Evolutionary conservation across 306 rosid genomes (phyloP).

Genomic region (Fragaria iinumae): DNA sequence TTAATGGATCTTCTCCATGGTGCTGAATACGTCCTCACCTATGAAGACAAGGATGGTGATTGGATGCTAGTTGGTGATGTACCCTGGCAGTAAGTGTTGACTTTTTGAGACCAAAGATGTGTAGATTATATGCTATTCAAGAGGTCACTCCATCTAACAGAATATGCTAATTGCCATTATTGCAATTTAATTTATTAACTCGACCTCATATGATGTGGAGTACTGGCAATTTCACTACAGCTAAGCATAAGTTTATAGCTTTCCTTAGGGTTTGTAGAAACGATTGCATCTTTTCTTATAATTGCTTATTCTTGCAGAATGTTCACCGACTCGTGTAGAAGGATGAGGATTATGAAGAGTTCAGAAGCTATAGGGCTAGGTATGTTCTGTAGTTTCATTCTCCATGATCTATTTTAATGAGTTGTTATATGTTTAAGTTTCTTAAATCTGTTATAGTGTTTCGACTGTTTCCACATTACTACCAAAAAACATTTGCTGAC

Average conservation of each 20-base stretch:
- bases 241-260: constrained; percentile 6
- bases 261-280: background rate
- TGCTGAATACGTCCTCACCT: constrained; percentile 92
- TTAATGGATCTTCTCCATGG: constrained; percentile 89
- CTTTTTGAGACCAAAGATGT: background rate
- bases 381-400: constrained; percentile 25
- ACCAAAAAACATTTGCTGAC: background rate
- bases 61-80: constrained; percentile 99
- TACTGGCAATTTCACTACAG: background rate
- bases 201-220: background rate
- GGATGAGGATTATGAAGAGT: constrained; percentile 94
- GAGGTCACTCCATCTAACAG: constrained; percentile 6
- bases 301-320: constrained; percentile 52
- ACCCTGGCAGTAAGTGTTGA: constrained; percentile 85
- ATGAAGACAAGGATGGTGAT: constrained; percentile 93
- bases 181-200: background rate
- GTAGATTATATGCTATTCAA: background rate
- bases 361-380: constrained; percentile 95
- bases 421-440: background rate
- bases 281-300: constrained; percentile 10
- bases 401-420: background rate
- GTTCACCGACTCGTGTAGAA: constrained; percentile 79
- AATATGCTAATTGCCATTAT: background rate
- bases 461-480: background rate
- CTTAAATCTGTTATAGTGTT: background rate